Conservation (phyloP, 257 asterid species). For the Fraxinus excelsior region DNA sequence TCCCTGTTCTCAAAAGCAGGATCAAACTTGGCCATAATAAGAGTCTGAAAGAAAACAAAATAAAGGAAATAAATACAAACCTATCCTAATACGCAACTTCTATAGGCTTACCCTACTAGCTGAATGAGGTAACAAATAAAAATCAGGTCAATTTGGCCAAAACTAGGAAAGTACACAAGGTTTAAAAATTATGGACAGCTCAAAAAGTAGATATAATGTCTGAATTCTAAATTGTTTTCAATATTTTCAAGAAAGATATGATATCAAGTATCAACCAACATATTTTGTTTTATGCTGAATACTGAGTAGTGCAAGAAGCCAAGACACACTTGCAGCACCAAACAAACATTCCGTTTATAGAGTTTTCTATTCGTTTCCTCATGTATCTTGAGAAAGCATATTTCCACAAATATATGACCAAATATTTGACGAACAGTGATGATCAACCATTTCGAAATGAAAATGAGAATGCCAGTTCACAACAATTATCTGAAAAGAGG, state of each 20-base stretch:
- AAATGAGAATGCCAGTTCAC: not conserved
- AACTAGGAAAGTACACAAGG: not conserved
- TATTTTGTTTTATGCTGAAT: not conserved
- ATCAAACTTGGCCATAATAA: not conserved
- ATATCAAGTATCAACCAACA: not conserved
- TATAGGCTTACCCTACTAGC: conserved; percentile 1
- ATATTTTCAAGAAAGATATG: not conserved
- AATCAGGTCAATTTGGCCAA: not conserved
- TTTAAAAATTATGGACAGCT: not conserved
- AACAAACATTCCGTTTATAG: not conserved
- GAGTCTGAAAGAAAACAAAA: not conserved
- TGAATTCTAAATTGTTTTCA: not conserved
- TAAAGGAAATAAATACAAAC: not conserved
- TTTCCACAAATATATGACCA: not conserved
- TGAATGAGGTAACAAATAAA: not conserved
- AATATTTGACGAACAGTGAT: not conserved
- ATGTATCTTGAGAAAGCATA: not conserved
- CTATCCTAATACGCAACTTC: not conserved
- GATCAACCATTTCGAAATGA: not conserved
- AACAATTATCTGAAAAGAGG: not conserved
- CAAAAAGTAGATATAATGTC: not conserved
- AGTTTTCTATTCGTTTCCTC: not conserved
- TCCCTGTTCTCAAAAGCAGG: not conserved
- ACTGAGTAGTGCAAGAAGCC: not conserved
- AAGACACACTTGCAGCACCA: not conserved